Evolutionary conservation across 768 basidiomycete species (phyloP), one percentile per base, ranked within the genome.

Genomic region (Leucosporidium scottii): DNA sequence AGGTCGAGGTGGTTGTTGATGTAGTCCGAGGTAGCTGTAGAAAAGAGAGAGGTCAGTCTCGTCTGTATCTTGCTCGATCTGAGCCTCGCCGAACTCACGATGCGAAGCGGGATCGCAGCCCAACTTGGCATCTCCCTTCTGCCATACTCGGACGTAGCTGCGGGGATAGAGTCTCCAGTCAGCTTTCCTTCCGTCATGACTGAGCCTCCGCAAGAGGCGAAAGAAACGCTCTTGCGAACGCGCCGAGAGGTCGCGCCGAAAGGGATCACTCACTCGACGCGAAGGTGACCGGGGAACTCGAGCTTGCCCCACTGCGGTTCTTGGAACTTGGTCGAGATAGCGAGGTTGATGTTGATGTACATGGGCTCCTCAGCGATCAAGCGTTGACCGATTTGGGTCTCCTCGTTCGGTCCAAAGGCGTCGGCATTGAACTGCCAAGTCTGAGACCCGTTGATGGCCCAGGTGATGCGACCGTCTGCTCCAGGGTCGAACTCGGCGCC

Each of bases 321-420:
- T 61, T 59, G 68, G 68, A 64, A 23, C 51, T 53, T 53, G 51
- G 51, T 83, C 39, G 90, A 83, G 80, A 93, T 75, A 58, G 78
- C 79, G 44, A 79, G 76, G 62, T 80, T 96, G 76, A 96, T 70
- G 71, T 93, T 86, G 62, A 93, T 81, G 76, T 86, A 51, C 92
- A 97, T 87, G 4, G 96, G 93, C 77, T 99, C 94, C 75, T 93
- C 90, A 5, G 91, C 82, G 65, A 85, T 85, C 21, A 93, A 75
- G 44, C 93, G 82, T 73, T 83, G 80, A 48, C 83, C 81, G 59
- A 98, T 81, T 62, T 86, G 69, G 0, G 84, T 80, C 7, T 72
- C 75, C 0, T 83, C 27, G 78, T 93, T 86, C 2, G 91, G 79
- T 6, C 85, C 88, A 25, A 92, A 78, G 4, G 89, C 80, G 5